Evolutionary conservation across 768 basidiomycete species (phyloP), one percentile per base, ranked within the genome.

Genomic region (Pleurotus platypus): DNA sequence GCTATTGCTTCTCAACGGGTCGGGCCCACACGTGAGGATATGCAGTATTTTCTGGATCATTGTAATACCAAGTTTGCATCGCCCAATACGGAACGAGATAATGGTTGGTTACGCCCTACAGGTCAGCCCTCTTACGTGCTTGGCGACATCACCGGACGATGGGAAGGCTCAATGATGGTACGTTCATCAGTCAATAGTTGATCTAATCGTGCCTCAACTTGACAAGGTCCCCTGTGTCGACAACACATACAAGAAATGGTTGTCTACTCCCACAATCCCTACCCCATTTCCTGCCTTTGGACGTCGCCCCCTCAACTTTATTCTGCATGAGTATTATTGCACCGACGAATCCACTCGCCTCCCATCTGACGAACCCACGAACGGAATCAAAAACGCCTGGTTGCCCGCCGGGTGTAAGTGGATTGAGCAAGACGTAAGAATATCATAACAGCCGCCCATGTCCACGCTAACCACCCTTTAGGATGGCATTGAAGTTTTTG

Each of bases 101-200:
- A 26, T 47, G 46, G 46, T 11, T 46, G 51, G 51, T 20, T 57
- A 12, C 48, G 49, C 26, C 49, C 22, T n/a, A 46, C 22, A n/a
- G 30, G 13, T 46, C 55, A 38, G 18, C 27, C 61, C 12, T 61
- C 69, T 16, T 82, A 84, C 61, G 67, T 69, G 50, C 69, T 76
- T 20, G 81, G 77, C 9, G 69, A 70, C 1, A 68, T 83, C 24
- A 72, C 74, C 2, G 83, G 82, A 16, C 68, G 64, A 38, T 84
- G 80, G 80, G 72, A 75, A 54, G 81, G 81, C 2, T 77, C 80
- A 7, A 74, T 69, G 40, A 72, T 81, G 11, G 82, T 83, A 60
- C 55, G 76, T 60, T 18, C 26, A 35, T 35, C 30, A 11, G 30
- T 35, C 30, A 35, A 35, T 35, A 35, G 3, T 35, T 35, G 9